phyloP scores from a whole-genome alignment of 257 asterid genomes.

The Solanum habrochaites region DNA sequence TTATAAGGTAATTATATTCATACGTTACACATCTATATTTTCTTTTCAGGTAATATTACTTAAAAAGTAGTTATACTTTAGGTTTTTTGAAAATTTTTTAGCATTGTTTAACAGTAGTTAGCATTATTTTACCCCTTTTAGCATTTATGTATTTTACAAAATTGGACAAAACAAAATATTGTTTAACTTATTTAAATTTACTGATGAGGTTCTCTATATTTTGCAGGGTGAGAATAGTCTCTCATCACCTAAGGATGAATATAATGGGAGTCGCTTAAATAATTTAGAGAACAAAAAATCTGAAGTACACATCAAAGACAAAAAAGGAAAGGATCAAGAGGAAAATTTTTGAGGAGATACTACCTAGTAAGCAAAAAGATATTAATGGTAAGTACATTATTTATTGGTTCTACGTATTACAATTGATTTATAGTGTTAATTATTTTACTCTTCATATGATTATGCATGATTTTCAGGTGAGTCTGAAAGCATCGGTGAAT shows the following conservation, averaged over 20 bases:
- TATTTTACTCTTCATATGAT: not conserved
- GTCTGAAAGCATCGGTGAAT: not conserved
- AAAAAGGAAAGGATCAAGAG: not conserved
- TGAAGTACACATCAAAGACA: not conserved
- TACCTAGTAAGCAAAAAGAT: not conserved
- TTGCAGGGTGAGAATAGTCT: not conserved
- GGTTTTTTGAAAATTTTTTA: not conserved
- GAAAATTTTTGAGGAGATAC: not conserved
- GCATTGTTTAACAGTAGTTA: not conserved
- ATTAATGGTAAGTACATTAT: not conserved
- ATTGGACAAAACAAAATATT: not conserved
- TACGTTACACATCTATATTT: not conserved
- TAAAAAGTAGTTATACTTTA: not conserved
- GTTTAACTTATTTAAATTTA: not conserved
- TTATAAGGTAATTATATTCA: not conserved
- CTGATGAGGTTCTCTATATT: not conserved
- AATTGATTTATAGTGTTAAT: not conserved
- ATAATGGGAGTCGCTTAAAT: not conserved
- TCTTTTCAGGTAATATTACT: not conserved
- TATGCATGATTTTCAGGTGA: not conserved
- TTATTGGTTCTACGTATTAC: not conserved
- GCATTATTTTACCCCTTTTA: not conserved
- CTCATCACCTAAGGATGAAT: not conserved
- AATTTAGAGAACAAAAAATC: not conserved
- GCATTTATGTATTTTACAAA: not conserved